Conservation (phyloP, 148 eudicot species). For the Fallopia convolvulus region DNA sequence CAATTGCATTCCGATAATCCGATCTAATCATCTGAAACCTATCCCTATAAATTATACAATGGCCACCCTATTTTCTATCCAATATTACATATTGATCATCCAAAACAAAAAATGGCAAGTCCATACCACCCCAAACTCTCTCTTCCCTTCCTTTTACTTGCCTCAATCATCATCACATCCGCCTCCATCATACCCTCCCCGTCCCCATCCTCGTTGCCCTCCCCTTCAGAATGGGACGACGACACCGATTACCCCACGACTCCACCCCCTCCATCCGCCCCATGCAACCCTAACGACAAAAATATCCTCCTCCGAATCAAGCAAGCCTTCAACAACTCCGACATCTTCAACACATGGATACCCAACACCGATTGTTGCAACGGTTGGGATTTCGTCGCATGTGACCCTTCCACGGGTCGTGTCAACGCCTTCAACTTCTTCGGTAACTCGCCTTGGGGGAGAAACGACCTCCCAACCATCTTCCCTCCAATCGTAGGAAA, state of each 20-base stretch:
- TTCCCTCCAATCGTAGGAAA: background rate
- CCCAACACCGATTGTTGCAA: background rate
- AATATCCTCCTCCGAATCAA: background rate
- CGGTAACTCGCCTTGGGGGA: background rate
- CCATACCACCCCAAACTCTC: background rate
- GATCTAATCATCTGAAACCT: too few species aligned
- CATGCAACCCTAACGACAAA: background rate
- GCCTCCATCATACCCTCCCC: background rate
- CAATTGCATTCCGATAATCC: too few species aligned
- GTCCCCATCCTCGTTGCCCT: background rate
- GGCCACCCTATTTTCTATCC: too few species aligned
- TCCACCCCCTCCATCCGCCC: background rate
- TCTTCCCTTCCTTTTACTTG: background rate
- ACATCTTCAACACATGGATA: background rate
- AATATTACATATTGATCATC: background rate
- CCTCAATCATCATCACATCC: background rate
- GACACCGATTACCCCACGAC: background rate
- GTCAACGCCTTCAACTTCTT: background rate
- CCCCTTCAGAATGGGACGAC: background rate
- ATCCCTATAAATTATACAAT: too few species aligned
- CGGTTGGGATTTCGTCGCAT: background rate
- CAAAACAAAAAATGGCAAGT: background rate
- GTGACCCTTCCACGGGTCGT: background rate
- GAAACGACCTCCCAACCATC: background rate
- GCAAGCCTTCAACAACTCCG: constrained; percentile 5